phyloP scores from a whole-genome alignment of 2,329 filamentous ascomycete species.

The Pseudocercospora macadamiae region DNA sequence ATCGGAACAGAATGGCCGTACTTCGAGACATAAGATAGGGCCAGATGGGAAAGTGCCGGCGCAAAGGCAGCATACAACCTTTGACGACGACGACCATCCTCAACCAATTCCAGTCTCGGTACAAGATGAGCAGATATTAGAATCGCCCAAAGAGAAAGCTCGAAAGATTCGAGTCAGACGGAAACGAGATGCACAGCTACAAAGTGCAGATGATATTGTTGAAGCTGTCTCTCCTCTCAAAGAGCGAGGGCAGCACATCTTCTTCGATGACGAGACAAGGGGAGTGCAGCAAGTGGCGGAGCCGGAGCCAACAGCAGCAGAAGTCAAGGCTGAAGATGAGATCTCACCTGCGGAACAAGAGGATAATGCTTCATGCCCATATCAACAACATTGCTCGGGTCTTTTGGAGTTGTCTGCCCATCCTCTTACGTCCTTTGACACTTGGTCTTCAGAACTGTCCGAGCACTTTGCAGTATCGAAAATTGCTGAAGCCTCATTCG shows the following conservation, averaged over 20 bases:
- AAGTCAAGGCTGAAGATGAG: neutral
- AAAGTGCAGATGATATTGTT: neutral
- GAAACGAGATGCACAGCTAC: neutral
- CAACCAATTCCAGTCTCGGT: neutral
- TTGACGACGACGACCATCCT: constrained; percentile 7
- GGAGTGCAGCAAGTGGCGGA: neutral
- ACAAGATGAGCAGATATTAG: neutral
- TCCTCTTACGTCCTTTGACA: constrained; percentile 41
- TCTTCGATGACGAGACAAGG: neutral
- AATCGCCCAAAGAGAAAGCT: neutral
- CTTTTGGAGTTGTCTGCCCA: constrained; percentile 37
- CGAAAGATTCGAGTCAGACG: neutral
- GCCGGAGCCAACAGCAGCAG: neutral
- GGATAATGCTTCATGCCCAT: constrained; percentile 16
- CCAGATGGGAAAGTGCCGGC: constrained; percentile 8
- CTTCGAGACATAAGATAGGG: constrained; percentile 6
- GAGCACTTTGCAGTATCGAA: constrained; percentile 58
- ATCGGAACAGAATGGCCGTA: too few species aligned
- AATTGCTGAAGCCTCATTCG: constrained; percentile 68
- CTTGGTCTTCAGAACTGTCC: constrained; percentile 47
- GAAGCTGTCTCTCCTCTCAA: neutral
- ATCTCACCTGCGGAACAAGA: neutral
- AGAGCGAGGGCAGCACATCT: neutral
- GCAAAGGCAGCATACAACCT: constrained; percentile 15
- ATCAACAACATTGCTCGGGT: constrained; percentile 32